Evolutionary conservation across 345 rosid genomes (phyloP).

Genomic region (Populus euphratica): DNA sequence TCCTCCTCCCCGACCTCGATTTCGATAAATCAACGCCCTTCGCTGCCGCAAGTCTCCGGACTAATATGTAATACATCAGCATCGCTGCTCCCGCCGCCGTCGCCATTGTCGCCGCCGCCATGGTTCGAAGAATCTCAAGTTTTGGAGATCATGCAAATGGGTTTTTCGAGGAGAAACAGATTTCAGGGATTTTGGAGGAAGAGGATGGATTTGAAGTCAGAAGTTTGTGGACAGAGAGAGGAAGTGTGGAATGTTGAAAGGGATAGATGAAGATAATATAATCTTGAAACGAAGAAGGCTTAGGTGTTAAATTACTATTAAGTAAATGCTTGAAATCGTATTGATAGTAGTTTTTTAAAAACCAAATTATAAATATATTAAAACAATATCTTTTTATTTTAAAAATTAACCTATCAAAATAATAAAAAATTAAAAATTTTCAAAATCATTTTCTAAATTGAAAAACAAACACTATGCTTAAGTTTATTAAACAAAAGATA

Average conservation of each 20-base stretch:
- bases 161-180: neutral
- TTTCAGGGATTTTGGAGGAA: neutral
- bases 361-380: no score
- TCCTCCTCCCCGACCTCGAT: constrained; percentile 61
- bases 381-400: no score
- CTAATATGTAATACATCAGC: constrained; percentile 55
- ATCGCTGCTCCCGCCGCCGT: constrained; percentile 87
- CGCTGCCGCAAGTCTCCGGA: constrained; percentile 47
- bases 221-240: neutral
- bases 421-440: no score
- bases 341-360: no score
- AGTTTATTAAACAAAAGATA: no score
- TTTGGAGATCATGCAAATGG: neutral
- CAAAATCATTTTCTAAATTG: no score
- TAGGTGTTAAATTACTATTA: neutral
- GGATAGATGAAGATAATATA: neutral
- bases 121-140: constrained; percentile 6
- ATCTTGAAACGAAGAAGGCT: neutral
- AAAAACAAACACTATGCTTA: no score
- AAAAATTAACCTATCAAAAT: no score
- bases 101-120: constrained; percentile 87
- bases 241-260: neutral
- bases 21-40: constrained; percentile 51
- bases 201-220: neutral
- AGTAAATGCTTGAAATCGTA: no score